Conservation (phyloP, 441 rosid genomes). For the Croton laevigatus region DNA sequence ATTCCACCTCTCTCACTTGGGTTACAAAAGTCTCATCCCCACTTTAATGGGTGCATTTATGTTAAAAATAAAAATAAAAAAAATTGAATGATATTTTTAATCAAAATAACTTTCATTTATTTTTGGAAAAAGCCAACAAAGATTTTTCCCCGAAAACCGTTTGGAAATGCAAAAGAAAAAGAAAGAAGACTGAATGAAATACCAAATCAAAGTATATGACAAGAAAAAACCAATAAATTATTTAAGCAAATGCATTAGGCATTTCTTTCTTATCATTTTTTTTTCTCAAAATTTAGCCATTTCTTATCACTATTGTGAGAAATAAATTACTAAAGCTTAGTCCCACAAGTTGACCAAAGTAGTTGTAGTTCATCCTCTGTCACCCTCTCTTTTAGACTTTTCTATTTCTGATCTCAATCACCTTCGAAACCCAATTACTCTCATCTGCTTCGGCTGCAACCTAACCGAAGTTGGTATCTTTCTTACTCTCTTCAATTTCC, state of each 20-base stretch:
- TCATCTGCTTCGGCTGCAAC: conserved; percentile 1
- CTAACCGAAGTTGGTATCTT: conserved; percentile 8
- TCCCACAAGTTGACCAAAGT: conserved; percentile 22
- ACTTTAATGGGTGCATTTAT: too few relatives aligned
- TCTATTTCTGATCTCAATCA: conserved; percentile 1
- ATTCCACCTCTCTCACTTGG: too few relatives aligned
- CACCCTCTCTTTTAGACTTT: background rate
- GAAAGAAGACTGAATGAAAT: too few relatives aligned
- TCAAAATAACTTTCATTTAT: too few relatives aligned
- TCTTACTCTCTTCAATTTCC: background rate
- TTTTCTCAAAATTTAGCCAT: too few relatives aligned
- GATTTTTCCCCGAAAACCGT: background rate
- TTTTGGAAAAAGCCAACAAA: background rate
- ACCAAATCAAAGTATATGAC: too few relatives aligned
- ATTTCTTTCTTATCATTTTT: too few relatives aligned
- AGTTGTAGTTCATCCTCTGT: background rate
- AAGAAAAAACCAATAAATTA: too few relatives aligned
- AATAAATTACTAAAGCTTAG: background rate
- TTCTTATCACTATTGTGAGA: background rate
- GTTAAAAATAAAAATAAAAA: too few relatives aligned
- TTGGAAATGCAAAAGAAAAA: background rate
- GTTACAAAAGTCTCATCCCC: too few relatives aligned
- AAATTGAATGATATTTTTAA: too few relatives aligned
- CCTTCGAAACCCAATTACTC: background rate
- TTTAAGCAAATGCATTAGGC: too few relatives aligned